Evolutionary conservation across 2,329 filamentous ascomycete species (phyloP).

Genomic region (Arthrinium phaeospermum): DNA sequence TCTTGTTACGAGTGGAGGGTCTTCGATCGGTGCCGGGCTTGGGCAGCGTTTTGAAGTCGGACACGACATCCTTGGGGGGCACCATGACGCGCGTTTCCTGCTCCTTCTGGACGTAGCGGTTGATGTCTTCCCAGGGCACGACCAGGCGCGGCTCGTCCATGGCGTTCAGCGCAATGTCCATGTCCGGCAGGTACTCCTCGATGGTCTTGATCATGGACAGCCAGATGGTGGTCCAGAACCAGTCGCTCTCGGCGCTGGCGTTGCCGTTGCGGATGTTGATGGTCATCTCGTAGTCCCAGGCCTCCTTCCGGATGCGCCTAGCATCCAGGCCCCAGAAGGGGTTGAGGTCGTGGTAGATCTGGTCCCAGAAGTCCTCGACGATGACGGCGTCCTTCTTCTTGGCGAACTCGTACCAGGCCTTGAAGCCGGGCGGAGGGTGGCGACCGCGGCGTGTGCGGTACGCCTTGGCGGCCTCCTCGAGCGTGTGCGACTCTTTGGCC

Average conservation of each 20-base stretch:
- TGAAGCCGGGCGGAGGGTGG: constrained; percentile 56
- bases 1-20: constrained; percentile 45
- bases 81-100: constrained; percentile 51
- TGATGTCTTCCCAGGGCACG: constrained; percentile 67
- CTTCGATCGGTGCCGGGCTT: constrained; percentile 42
- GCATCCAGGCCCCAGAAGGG: constrained; percentile 62
- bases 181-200: constrained; percentile 65
- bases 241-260: constrained; percentile 57
- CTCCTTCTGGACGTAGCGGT: constrained; percentile 58
- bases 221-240: constrained; percentile 66
- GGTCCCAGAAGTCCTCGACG: constrained; percentile 57
- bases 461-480: constrained; percentile 50
- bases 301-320: constrained; percentile 55
- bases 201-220: constrained; percentile 57
- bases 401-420: constrained; percentile 54
- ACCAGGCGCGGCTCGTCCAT: constrained; percentile 72
- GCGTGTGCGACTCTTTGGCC: constrained; percentile 46
- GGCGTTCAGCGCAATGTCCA: constrained; percentile 70
- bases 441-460: constrained; percentile 54
- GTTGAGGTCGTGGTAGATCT: constrained; percentile 56
- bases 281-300: constrained; percentile 64
- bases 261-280: constrained; percentile 61
- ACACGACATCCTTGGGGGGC: constrained; percentile 50
- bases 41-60: constrained; percentile 50
- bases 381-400: constrained; percentile 47